Percentiles rank a stretch among this genome's conserved stretches.
These are phyloP conservation scores for Cardiospermum halicacabum DNA, from an alignment of 345 rosid genomes.

Conservation along the genomic window DNA sequence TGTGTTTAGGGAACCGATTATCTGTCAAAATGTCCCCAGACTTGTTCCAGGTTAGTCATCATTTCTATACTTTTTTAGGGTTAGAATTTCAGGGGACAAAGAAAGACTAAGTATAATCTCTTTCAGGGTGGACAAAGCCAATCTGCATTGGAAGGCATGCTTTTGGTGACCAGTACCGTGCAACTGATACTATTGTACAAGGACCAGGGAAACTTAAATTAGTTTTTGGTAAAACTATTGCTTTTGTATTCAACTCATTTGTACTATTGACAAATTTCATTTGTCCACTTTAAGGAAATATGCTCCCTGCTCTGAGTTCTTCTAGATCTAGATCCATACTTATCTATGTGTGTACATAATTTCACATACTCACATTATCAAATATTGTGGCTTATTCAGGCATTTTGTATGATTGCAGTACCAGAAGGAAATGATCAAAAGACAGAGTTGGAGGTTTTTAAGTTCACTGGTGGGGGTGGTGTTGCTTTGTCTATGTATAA, in stretches of 20 bases:
- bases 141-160: constrained; percentile 99
- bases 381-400: constrained; percentile 3
- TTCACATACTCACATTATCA: not conserved
- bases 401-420: constrained; percentile 36
- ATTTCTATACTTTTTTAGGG: constrained; percentile 1
- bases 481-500: constrained; percentile 88
- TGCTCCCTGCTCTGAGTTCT: not conserved
- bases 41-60: constrained; percentile 64
- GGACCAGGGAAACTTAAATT: constrained; percentile 75
- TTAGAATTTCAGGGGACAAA: not conserved
- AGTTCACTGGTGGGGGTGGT: constrained; percentile 78
- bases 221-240: constrained; percentile 55
- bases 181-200: constrained; percentile 70
- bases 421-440: constrained; percentile 58
- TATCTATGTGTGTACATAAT: not conserved
- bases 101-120: not conserved
- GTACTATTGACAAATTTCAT: not conserved
- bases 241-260: not conserved
- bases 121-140: constrained; percentile 85
- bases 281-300: not conserved
- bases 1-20: constrained; percentile 87
- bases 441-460: constrained; percentile 66
- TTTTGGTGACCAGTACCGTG: constrained; percentile 92
- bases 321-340: not conserved
- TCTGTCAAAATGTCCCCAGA: constrained; percentile 73